A percentile compares a stretch with the other conserved stretches of the same genome.
Evolutionary conservation across 345 rosid genomes (phyloP).

Genomic region (Psidium friedrichsthalianum): DNA sequence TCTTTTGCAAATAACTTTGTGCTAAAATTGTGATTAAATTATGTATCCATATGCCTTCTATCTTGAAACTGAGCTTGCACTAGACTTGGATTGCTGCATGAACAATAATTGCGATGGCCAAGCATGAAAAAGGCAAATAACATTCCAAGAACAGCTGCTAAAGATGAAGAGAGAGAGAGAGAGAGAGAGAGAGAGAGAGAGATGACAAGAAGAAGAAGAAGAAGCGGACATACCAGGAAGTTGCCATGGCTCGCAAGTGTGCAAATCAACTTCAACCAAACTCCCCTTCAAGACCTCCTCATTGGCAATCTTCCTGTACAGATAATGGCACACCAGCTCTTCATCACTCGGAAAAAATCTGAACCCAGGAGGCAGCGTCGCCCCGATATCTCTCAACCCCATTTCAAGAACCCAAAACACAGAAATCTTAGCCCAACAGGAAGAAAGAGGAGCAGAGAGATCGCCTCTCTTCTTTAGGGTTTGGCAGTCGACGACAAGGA

Average conservation of each 20-base stretch:
- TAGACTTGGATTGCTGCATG: not conserved
- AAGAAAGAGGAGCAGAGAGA: conserved; percentile 4
- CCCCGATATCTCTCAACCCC: conserved; percentile 94
- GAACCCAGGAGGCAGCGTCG: conserved; percentile 90
- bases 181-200: not conserved
- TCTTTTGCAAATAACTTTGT: not conserved
- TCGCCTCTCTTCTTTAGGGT: conserved; percentile 9
- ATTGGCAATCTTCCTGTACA: conserved; percentile 68
- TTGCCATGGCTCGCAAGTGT: conserved; percentile 98
- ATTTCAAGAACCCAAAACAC: conserved; percentile 9
- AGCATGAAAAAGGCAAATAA: not conserved
- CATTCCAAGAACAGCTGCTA: not conserved
- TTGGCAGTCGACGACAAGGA: not conserved
- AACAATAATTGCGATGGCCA: not conserved
- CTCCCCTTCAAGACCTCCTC: conserved; percentile 53
- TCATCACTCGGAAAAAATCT: conserved; percentile 93
- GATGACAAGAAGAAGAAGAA: not conserved
- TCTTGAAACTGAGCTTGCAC: not conserved
- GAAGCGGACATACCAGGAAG: conserved; percentile 62
- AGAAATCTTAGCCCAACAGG: not conserved
- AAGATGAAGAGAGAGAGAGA: not conserved
- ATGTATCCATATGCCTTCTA: not conserved
- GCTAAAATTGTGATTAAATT: not conserved
- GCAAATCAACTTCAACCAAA: conserved; percentile 82
- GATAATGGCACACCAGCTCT: conserved; percentile 92